Conservation (phyloP, 805 yeast genomes). For the Saccharomycopsis vini region DNA sequence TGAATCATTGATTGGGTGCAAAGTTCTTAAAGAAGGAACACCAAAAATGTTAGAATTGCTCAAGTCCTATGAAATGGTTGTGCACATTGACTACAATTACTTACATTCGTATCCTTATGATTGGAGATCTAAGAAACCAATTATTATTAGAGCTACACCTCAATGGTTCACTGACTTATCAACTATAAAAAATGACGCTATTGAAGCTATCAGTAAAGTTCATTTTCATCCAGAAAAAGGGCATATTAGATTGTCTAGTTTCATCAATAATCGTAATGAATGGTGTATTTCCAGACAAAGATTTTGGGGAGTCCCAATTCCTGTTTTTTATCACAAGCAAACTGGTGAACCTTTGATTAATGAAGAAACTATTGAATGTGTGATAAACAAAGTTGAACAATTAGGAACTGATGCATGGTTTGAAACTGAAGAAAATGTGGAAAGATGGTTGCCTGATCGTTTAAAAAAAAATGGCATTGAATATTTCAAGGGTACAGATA, state of each 20-base stretch:
- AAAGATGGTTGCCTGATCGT: constrained; percentile 65
- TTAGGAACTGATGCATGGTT: constrained; percentile 70
- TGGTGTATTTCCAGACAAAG: constrained; percentile 99
- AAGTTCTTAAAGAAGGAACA: constrained; percentile 57
- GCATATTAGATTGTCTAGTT: constrained; percentile 57
- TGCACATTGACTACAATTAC: constrained; percentile 40
- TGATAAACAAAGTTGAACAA: constrained; percentile 45
- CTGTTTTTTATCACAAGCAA: constrained; percentile 58
- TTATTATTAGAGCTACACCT: constrained; percentile 89
- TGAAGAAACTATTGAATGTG: constrained; percentile 44
- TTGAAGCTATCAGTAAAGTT: constrained; percentile 50
- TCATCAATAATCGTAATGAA: constrained; percentile 70
- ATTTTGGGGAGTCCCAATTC: constrained; percentile 97
- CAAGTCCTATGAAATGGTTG: constrained; percentile 35
- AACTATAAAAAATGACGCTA: constrained; percentile 55
- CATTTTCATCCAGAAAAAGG: constrained; percentile 71
- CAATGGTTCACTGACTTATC: constrained; percentile 94
- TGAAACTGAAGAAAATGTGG: constrained; percentile 37
- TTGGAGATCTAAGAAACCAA: constrained; percentile 94
- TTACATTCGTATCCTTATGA: constrained; percentile 90
- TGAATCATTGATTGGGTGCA: constrained; percentile 41
- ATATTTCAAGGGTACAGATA: constrained; percentile 67
- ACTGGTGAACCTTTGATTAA: constrained; percentile 60
- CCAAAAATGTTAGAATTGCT: constrained; percentile 36
- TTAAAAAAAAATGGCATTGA: constrained; percentile 33